A percentile compares a stretch with the other conserved stretches of the same genome.
Evolutionary conservation across 805 yeast genomes (phyloP).

Genomic region (Isabelozyma rhagii): DNA sequence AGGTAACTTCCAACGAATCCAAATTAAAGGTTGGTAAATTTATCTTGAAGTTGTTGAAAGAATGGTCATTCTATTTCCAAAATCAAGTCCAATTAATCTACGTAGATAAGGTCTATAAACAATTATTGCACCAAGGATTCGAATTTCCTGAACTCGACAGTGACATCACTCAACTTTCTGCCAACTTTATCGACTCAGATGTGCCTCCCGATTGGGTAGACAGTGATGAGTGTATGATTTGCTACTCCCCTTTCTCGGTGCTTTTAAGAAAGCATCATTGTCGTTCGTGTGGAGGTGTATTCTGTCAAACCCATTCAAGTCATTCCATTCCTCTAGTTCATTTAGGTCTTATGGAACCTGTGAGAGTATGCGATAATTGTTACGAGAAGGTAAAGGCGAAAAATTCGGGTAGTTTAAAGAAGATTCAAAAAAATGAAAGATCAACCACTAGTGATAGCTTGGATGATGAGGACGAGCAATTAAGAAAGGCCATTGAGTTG

Average conservation of each 20-base stretch:
- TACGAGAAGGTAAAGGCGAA: conserved; percentile 54
- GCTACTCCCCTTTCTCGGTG: conserved; percentile 75
- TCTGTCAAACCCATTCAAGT: conserved; percentile 80
- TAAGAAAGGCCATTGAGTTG: conserved; percentile 72
- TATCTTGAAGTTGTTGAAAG: conserved; percentile 63
- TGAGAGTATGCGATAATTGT: conserved; percentile 92
- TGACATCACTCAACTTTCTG: conserved; percentile 29
- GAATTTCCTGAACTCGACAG: conserved; percentile 54
- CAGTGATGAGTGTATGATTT: conserved; percentile 91
- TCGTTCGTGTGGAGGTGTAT: conserved; percentile 95
- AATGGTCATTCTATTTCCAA: conserved; percentile 74
- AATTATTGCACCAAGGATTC: conserved; percentile 59
- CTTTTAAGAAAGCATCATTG: conserved; percentile 94
- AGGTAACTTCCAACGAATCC: conserved; percentile 20
- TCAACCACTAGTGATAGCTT: conserved; percentile 11
- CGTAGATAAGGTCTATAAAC: conserved; percentile 59
- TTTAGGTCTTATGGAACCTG: conserved; percentile 83
- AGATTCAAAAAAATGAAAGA: conserved; percentile 2
- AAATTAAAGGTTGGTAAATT: conserved; percentile 49
- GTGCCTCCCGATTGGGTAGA: conserved; percentile 99
- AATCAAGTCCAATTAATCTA: conserved; percentile 63
- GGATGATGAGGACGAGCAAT: conserved; percentile 70
- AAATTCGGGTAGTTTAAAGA: conserved; percentile 6
- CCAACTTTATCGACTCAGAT: conserved; percentile 71
- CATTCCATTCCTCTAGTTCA: conserved; percentile 70